A percentile compares a stretch with the other conserved stretches of the same genome.
phyloP scores from a whole-genome alignment of 257 asterid species.

The Gentiana straminea region DNA sequence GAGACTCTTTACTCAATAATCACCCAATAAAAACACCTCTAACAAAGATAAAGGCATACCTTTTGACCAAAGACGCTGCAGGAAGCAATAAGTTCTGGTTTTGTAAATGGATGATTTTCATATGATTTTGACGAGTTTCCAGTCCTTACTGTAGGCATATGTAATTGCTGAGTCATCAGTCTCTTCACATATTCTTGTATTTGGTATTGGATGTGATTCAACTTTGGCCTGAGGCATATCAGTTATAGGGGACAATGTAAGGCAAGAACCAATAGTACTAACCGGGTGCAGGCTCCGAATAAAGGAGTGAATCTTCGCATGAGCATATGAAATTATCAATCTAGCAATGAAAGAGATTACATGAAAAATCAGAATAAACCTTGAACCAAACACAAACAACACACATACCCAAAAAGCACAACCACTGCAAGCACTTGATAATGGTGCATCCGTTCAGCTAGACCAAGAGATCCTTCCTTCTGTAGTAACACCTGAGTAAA shows the following conservation, averaged over 20 bases:
- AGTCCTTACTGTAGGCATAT: conserved; percentile 34
- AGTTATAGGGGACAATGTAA: background rate
- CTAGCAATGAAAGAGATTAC: background rate
- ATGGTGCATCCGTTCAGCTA: conserved; percentile 60
- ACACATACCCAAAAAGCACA: conserved; percentile 65
- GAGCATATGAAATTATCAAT: too few species aligned
- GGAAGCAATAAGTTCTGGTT: conserved; percentile 67
- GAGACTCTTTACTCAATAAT: too few species aligned
- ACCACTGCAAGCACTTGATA: conserved; percentile 85
- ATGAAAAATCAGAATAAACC: background rate
- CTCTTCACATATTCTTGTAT: conserved; percentile 80
- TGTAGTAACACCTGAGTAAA: conserved; percentile 52
- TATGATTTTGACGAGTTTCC: conserved; percentile 12
- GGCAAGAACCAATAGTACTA: too few species aligned
- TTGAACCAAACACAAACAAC: background rate
- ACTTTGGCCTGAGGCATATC: conserved; percentile 53
- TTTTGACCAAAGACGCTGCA: conserved; percentile 80
- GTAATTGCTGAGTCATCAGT: conserved; percentile 66
- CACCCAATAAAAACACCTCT: too few species aligned
- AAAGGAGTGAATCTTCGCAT: too few species aligned
- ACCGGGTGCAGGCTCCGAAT: too few species aligned
- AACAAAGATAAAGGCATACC: conserved; percentile 23
- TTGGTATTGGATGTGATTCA: conserved; percentile 52
- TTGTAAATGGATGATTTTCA: conserved; percentile 13
- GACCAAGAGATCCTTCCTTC: conserved; percentile 39